These are phyloP conservation scores for Biscutella laevigata DNA, from an alignment of 441 rosid species.

Conservation along the genomic window DNA sequence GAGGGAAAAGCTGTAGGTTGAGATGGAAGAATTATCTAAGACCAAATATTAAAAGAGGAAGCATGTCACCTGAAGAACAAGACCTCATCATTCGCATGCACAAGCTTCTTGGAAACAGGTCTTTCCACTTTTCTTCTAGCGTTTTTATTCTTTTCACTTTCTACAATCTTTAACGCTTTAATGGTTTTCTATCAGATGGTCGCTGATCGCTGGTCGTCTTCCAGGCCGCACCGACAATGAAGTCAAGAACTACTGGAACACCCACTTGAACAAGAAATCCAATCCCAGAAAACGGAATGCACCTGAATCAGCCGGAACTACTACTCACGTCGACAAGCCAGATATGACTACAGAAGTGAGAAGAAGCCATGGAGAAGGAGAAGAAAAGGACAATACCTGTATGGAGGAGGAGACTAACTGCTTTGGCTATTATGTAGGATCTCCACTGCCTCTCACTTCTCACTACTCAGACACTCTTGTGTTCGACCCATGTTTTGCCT, in stretches of 20 bases:
- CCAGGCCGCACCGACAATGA: slow-evolving; percentile 71
- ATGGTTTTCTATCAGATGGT: slow-evolving; percentile 31
- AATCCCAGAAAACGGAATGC: slow-evolving; percentile 32
- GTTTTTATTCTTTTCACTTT: too few relatives aligned
- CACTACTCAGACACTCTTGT: slow-evolving; percentile 28
- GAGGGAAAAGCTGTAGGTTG: slow-evolving; percentile 62
- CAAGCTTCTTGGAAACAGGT: slow-evolving; percentile 63
- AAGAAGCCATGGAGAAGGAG: slow-evolving; percentile 7
- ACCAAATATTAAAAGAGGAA: slow-evolving; percentile 57
- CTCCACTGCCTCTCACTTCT: slow-evolving; percentile 26
- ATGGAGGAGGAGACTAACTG: slow-evolving; percentile 30
- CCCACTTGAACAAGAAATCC: slow-evolving; percentile 51
- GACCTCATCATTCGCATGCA: slow-evolving; percentile 70
- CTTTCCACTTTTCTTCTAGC: too few relatives aligned
- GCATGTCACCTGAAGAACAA: slow-evolving; percentile 58
- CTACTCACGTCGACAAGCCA: slow-evolving; percentile 9
- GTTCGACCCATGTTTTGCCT: slow-evolving; percentile 37
- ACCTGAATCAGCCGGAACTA: slow-evolving; percentile 13
- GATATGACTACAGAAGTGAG: slow-evolving; percentile 15
- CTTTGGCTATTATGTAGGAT: slow-evolving; percentile 30
- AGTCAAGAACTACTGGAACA: slow-evolving; percentile 66
- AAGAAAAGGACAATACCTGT: slow-evolving; percentile 23
- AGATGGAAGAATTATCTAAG: slow-evolving; percentile 68
- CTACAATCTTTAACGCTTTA: not conserved
- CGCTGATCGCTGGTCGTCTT: slow-evolving; percentile 53